phyloP scores from a whole-genome alignment of 331 rosid species.

The Dryas integrifolia region DNA sequence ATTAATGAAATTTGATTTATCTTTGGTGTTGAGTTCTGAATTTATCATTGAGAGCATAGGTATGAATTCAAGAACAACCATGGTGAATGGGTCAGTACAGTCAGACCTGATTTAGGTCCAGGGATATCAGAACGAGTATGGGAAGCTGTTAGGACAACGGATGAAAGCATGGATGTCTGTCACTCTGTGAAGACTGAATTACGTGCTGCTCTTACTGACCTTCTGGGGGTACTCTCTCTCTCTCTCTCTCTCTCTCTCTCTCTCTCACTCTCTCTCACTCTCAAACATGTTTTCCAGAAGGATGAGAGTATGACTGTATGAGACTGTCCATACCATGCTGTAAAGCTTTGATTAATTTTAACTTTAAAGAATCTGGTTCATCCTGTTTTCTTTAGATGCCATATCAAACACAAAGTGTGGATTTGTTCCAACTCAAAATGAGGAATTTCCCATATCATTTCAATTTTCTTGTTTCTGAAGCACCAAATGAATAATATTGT shows the following conservation, averaged over 20 bases:
- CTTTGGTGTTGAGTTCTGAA: conserved; percentile 10
- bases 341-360: not conserved
- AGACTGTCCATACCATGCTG: not conserved
- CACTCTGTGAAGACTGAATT: conserved; percentile 53
- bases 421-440: no score
- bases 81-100: conserved; percentile 62
- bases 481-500: no score
- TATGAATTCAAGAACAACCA: conserved; percentile 82
- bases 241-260: not conserved
- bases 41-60: conserved; percentile 37
- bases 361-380: not conserved
- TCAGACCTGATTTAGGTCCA: conserved; percentile 80
- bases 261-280: conserved; percentile 30
- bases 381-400: not conserved
- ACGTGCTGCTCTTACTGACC: conserved; percentile 56
- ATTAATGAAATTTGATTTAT: conserved; percentile 11
- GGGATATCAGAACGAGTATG: conserved; percentile 66
- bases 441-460: no score
- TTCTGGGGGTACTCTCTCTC: conserved; percentile 76
- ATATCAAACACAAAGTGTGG: not conserved
- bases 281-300: not conserved
- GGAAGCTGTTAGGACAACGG: conserved; percentile 54
- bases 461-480: no score
- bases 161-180: conserved; percentile 45
- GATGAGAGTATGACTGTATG: not conserved